Base-by-base conservation (phyloP, 768 basidiomycete genomes). In the Daedaleopsis nitida region DNA sequence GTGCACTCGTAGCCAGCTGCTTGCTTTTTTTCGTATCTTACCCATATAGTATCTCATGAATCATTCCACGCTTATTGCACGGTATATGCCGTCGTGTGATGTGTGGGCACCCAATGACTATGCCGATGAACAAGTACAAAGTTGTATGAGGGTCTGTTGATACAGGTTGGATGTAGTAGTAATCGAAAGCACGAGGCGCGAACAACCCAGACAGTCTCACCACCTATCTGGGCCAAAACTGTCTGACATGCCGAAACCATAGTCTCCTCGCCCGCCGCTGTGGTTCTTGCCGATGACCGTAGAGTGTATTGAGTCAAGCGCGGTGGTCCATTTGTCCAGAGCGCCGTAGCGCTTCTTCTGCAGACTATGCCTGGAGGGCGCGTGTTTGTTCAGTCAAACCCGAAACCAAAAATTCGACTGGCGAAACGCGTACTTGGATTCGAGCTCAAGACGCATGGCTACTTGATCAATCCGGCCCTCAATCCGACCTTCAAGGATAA, bases 391-490 rank as follows among this genome's bases (percentile, higher is more conserved):
- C 27, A 3, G 27, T 2, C 37, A 16, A 35, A 35, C 47, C 6
- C 5, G 17, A 52, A 54, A 37, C 38, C 11, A 21, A 9, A 47
- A 59, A 43, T 19, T 12, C 17, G 27, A 37, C 52, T 19, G 54
- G 44, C 50, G 55, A 39, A 24, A 80, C 39, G 11, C 87, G 61
- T 58, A 93, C 92, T 94, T 88, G 72, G 87, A 80, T 67, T 96
- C 95, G 42, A 99, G 80, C 69, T 98, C 94, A 16, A 99, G 80
- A 56, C 93, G 81, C 83, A 95, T 95, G 39, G 91, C 86, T 42
- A 97, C 94, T 76, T 99, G 97, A 75, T 99, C 96, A 70, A 99
- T 98, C 65, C 88, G 84, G 12, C 97, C 97, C 66, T 96, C 92
- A 12, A 99, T 93, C 72, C 93, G 96, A n/a, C 93, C 94, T 73